Conservation (phyloP, 2,329 filamentous ascomycete species). For the Paecilomyces variotii region DNA sequence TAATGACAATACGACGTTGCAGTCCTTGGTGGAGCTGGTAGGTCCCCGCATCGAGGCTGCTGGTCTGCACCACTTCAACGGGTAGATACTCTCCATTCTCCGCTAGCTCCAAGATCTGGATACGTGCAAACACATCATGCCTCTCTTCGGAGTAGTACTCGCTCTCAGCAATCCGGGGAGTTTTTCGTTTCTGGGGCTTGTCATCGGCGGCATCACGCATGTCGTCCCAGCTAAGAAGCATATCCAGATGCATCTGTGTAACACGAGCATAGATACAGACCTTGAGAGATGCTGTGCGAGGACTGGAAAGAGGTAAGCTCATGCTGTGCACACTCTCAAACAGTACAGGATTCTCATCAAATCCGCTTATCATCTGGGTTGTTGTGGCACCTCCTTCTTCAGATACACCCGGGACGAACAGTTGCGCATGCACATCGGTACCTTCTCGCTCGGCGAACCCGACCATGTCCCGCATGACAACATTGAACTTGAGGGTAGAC, state of each 20-base stretch:
- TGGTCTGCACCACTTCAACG: conserved; percentile 84
- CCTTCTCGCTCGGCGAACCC: conserved; percentile 95
- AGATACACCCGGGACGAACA: conserved; percentile 88
- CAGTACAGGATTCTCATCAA: conserved; percentile 83
- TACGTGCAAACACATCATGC: conserved; percentile 80
- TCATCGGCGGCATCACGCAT: conserved; percentile 69
- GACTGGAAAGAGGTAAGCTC: conserved; percentile 76
- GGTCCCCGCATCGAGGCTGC: conserved; percentile 74
- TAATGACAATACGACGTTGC: conserved; percentile 79
- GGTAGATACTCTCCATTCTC: conserved; percentile 87
- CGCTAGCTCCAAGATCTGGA: conserved; percentile 85
- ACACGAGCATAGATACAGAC: conserved; percentile 89
- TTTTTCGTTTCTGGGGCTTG: conserved; percentile 49
- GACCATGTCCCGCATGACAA: conserved; percentile 92
- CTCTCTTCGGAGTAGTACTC: conserved; percentile 92
- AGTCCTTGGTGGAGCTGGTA: conserved; percentile 94
- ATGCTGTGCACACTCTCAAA: conserved; percentile 99
- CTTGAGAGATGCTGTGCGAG: conserved; percentile 66
- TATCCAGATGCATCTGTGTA: conserved; percentile 89
- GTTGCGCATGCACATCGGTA: conserved; percentile 87
- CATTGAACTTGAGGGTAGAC: conserved; percentile 93
- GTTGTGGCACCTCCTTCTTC: conserved; percentile 89
- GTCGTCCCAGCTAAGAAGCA: conserved; percentile 96
- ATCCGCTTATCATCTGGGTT: conserved; percentile 87
- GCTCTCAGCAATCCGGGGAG: conserved; percentile 72